A percentile compares a stretch with the other conserved stretches of the same genome.
These are phyloP conservation scores for Populus pruinosa DNA, from an alignment of 345 rosid species.

Conservation along the genomic window DNA sequence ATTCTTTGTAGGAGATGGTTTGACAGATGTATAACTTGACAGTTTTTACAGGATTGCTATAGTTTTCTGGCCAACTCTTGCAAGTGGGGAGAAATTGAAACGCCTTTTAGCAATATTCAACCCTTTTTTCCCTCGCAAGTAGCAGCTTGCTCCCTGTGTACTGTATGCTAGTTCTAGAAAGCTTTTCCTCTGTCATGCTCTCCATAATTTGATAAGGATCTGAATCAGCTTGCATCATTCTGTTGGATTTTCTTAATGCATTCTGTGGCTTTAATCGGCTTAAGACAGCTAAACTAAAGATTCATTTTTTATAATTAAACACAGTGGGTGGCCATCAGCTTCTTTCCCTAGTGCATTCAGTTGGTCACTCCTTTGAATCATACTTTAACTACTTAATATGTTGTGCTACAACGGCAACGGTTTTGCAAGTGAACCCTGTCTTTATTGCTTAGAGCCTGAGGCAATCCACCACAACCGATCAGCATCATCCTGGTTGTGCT, in stretches of 20 bases:
- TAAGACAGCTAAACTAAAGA: neutral
- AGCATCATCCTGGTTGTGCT: neutral
- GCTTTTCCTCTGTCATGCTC: too few relatives aligned
- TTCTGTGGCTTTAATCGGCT: too few relatives aligned
- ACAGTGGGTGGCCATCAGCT: neutral
- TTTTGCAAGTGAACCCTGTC: neutral
- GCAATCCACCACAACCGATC: neutral
- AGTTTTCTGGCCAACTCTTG: neutral
- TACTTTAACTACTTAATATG: neutral
- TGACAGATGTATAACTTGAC: neutral
- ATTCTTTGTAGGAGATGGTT: neutral
- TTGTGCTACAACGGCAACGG: neutral
- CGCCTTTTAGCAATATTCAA: neutral
- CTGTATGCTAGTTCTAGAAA: neutral
- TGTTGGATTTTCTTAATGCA: too few relatives aligned
- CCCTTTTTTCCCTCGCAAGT: neutral
- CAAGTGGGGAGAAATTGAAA: neutral
- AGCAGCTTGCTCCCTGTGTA: neutral
- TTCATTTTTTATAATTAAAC: neutral
- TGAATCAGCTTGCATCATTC: too few relatives aligned
- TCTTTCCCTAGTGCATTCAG: neutral
- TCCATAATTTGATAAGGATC: too few relatives aligned
- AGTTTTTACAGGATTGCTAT: neutral
- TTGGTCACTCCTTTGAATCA: neutral
- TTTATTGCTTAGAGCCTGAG: neutral